Base-by-base conservation (phyloP, 2,329 filamentous ascomycete species). In the Passalora sequoiae region DNA sequence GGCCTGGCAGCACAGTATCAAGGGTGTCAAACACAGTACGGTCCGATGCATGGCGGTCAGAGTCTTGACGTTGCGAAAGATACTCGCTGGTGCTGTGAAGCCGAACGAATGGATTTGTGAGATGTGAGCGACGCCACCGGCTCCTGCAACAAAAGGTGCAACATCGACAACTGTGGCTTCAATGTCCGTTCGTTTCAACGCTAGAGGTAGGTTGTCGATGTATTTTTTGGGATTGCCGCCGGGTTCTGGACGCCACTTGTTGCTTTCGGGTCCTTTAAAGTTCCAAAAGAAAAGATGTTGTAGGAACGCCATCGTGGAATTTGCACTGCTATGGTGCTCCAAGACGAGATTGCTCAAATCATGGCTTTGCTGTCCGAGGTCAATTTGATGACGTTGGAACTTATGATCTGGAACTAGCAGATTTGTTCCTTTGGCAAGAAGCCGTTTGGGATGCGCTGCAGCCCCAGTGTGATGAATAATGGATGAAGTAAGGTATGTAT, bases 331-430 rank as follows among this genome's bases (percentile, higher is more conserved):
- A n/a, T 8, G 12, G 30, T 20, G 21, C 39, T 27, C 9, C 24
- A 13, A 15, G 4, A 15, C 7, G 17, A 6, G 7, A 5, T 15
- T 10, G 6, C 38, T 38, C 24, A 38, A 17, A 25, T 22, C 19
- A 29, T 43, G 35, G 16, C 30, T 25, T 7, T 32, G 12, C 6
- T 13, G 7, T 40, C 49, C 49, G 62, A 37, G 89, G 62, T 50
- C 78, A 77, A 50, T 77, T 74, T 9, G 81, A 81, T 33, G 97
- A 69, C 6, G 83, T 76, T 54, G 86, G 76, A 1, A 88, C 91
- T 68, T 97, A 97, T 57, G n/a, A n/a, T n/a, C n/a, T n/a, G n/a
- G n/a, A n/a, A n/a, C n/a, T n/a, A n/a, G n/a, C n/a, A n/a, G n/a
- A n/a, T n/a, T n/a, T n/a, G n/a, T n/a, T n/a, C n/a, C n/a, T n/a